These are phyloP conservation scores for Mesembryanthemum crystallinum DNA, from an alignment of 148 eudicot species.

Conservation along the genomic window DNA sequence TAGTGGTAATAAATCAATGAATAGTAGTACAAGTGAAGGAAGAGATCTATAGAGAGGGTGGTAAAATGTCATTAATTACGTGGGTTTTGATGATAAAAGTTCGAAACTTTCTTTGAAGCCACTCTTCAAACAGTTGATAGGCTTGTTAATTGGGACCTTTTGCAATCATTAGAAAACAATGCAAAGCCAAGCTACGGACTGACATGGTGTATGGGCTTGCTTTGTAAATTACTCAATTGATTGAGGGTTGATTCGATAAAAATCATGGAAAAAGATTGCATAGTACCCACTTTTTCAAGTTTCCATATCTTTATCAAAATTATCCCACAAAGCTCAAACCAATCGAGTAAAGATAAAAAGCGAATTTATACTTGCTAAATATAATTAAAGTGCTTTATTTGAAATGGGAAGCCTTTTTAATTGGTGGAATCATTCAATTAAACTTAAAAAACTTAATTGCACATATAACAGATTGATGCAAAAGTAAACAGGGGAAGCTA, in stretches of 20 bases:
- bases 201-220: slow-evolving; percentile 8
- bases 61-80: slow-evolving; percentile 7
- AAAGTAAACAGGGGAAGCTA: not conserved
- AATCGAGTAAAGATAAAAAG: not conserved
- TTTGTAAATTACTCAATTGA: slow-evolving; percentile 33
- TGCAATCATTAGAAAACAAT: slow-evolving; percentile 6
- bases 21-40: slow-evolving; percentile 10
- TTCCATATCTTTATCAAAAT: slow-evolving; percentile 13
- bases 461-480: not conserved
- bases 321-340: not conserved
- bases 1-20: slow-evolving; percentile 1
- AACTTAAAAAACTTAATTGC: too few relatives aligned
- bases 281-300: not conserved
- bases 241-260: not conserved
- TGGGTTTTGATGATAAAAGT: slow-evolving; percentile 17
- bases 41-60: not conserved
- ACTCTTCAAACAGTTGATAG: slow-evolving; percentile 28
- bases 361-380: not conserved
- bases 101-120: slow-evolving; percentile 31
- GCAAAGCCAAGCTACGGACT: not conserved
- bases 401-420: too few relatives aligned
- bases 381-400: too few relatives aligned
- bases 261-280: not conserved
- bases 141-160: slow-evolving; percentile 7
- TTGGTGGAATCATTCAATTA: not conserved